A percentile compares a stretch with the other conserved stretches of the same genome.
Evolutionary conservation across 176 grass and related monocot species (phyloP).

Genomic region (Cenchrus americanus): DNA sequence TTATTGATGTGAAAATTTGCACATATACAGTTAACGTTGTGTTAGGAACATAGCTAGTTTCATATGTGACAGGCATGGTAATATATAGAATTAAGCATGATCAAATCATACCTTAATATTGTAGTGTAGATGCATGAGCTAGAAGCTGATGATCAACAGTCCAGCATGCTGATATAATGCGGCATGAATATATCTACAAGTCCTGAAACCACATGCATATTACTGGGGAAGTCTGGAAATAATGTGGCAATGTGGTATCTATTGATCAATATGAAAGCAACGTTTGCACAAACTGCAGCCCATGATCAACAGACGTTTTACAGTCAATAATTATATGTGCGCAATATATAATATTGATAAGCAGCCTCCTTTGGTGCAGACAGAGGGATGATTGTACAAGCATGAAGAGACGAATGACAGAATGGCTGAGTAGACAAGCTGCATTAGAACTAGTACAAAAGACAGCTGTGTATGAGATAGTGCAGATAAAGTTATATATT

Average conservation of each 20-base stretch:
- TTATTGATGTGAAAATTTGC: background rate
- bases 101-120: background rate
- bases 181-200: background rate
- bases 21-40: background rate
- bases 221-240: background rate
- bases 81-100: background rate
- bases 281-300: background rate
- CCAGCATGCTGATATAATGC: background rate
- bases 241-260: background rate
- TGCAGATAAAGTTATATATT: constrained; percentile 43
- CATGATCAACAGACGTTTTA: background rate
- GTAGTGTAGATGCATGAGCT: background rate
- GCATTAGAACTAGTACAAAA: constrained; percentile 48
- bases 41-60: background rate
- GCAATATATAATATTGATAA: background rate
- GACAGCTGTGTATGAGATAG: constrained; percentile 53
- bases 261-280: background rate
- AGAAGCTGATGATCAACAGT: background rate
- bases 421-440: constrained; percentile 30
- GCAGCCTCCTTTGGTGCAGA: background rate
- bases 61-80: background rate
- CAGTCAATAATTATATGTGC: background rate
- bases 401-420: constrained; percentile 17
- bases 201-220: constrained; percentile 2
- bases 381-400: constrained; percentile 2